Conservation (phyloP, 129 eudicot species). For the Artemisia argyi region DNA sequence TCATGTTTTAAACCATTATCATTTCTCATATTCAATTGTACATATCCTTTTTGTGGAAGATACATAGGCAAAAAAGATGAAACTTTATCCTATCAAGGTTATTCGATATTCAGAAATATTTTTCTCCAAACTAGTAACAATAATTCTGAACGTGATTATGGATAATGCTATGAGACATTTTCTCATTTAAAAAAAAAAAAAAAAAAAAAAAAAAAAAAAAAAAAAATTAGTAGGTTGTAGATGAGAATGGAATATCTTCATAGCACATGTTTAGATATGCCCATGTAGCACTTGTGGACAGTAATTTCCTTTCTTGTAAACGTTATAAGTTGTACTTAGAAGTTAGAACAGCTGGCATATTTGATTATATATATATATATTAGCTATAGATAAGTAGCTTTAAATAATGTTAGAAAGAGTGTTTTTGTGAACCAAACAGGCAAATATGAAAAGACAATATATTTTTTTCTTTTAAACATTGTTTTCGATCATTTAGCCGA, state of each 20-base stretch:
- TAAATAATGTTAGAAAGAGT: too few species aligned
- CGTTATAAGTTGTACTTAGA: neutral
- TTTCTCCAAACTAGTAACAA: constrained; percentile 1
- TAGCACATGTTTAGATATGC: neutral
- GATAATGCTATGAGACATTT: neutral
- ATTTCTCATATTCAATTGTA: too few species aligned
- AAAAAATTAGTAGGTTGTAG: neutral
- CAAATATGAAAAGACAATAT: too few species aligned
- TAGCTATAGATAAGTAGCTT: too few species aligned
- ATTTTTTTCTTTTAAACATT: too few species aligned
- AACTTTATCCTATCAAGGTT: neutral
- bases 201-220: neutral
- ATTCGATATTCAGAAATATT: neutral
- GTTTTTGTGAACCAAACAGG: too few species aligned
- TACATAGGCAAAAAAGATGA: constrained; percentile 2
- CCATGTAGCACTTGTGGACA: constrained; percentile 6
- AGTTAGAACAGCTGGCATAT: neutral
- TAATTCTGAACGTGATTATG: neutral
- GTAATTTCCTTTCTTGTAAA: constrained; percentile 12
- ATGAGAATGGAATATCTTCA: constrained; percentile 1
- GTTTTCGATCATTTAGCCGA: too few species aligned
- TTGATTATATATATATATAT: too few species aligned
- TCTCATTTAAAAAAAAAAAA: neutral
- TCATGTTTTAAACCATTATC: too few species aligned
- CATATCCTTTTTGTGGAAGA: neutral